phyloP scores from a whole-genome alignment of 1,139 yeast species.

The Lodderomyces metapsilosis region DNA sequence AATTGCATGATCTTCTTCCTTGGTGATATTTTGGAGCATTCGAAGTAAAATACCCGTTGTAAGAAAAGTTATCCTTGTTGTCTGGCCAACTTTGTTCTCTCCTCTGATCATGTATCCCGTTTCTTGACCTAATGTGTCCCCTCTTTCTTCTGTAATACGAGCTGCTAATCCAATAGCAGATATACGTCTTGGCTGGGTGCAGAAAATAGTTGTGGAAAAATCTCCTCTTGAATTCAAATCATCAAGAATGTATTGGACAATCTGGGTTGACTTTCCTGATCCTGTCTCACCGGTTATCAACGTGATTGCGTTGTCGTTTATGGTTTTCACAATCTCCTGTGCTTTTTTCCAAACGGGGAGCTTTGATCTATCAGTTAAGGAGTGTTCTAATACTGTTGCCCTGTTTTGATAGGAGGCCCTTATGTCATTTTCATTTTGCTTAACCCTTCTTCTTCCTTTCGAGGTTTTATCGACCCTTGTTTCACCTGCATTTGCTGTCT shows the following conservation, averaged over 20 bases:
- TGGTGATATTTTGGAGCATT: constrained; percentile 58
- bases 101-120: constrained; percentile 92
- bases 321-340: constrained; percentile 52
- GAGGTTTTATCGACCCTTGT: constrained; percentile 1
- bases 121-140: constrained; percentile 65
- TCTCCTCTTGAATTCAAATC: constrained; percentile 46
- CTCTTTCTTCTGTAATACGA: constrained; percentile 83
- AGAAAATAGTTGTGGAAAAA: constrained; percentile 60
- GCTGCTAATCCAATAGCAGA: constrained; percentile 95
- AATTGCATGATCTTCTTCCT: constrained; percentile 13
- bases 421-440: constrained; percentile 17
- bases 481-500: background rate
- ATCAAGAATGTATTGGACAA: constrained; percentile 86
- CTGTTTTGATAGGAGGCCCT: constrained; percentile 21
- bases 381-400: constrained; percentile 10
- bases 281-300: constrained; percentile 96
- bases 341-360: constrained; percentile 86
- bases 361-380: constrained; percentile 39
- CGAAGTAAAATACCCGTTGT: constrained; percentile 91
- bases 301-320: constrained; percentile 61
- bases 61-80: constrained; percentile 76
- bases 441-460: constrained; percentile 6
- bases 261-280: constrained; percentile 91
- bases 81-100: constrained; percentile 62
- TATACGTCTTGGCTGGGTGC: constrained; percentile 95